Base-by-base conservation (phyloP, 306 rosid species). In the Sphenostylis stenocarpa region DNA sequence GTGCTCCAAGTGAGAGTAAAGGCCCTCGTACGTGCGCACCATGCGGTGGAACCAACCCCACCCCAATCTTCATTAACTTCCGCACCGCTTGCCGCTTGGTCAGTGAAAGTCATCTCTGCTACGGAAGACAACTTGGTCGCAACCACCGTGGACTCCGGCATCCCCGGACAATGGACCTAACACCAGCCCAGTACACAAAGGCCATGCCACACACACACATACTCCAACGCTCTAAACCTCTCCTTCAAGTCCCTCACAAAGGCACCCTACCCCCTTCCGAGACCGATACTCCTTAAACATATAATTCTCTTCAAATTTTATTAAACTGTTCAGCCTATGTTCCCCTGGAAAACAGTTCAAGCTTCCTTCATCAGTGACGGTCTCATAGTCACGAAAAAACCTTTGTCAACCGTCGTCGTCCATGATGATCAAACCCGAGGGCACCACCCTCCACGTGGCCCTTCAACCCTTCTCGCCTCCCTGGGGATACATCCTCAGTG, bases 341-440 rank as follows among this genome's bases (percentile, higher is more conserved):
- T 85, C 93, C 0, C 92, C 96, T 0, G 93, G 86, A 1, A 64
- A 69, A 0, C 87, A 80, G 36, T 81, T 55, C 70, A 90, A 80
- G 53, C 82, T 76, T 13, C 84, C 84, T 6, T 39, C 48, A 8
- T 85, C 85, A 0, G 61, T 19, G 0, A 81, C n/a, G 0, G 77
- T 48, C 5, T 92, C 90, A 0, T 85, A 76, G 33, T 92, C 92
- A 6, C 71, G 85, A 8, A 81, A 70, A 38, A 90, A 81, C 1
- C 86, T 83, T 60, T 92, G 97, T 93, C 97, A 90, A 1, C 93
- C 96, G 23, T 92, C 96, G 39, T 92, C 93, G 2, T n/a, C n/a
- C n/a, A 92, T 88, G 7, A 90, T 45, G 26, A 92, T 62, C 41
- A 92, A 61, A 85, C 88, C 0, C 88, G 96, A 14, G 97, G 90